Evolutionary conservation across 768 basidiomycete species (phyloP).

Genomic region (Filobasidium wieringae): DNA sequence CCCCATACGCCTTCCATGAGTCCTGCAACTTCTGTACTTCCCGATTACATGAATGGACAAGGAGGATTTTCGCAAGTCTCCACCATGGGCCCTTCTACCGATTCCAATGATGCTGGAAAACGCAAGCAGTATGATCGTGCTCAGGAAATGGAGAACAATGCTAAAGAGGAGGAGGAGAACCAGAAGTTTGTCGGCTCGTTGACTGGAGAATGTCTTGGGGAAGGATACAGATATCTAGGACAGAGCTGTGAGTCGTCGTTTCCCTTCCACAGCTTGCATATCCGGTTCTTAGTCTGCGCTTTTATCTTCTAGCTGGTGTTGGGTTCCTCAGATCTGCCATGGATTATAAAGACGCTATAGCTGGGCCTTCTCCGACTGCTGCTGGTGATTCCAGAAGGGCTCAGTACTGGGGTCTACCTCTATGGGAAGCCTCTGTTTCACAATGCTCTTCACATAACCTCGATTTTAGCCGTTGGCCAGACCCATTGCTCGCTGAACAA

Average conservation of each 20-base stretch:
- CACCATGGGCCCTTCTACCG: too few relatives aligned
- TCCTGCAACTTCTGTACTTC: too few relatives aligned
- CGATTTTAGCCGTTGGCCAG: constrained; percentile 49
- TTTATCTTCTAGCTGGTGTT: constrained; percentile 15
- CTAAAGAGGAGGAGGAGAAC: constrained; percentile 16
- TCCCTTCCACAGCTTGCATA: too few relatives aligned
- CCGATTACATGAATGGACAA: too few relatives aligned
- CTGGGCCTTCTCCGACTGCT: constrained; percentile 9
- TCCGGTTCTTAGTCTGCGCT: neutral
- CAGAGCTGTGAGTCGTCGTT: constrained; percentile 23
- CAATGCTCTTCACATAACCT: constrained; percentile 18
- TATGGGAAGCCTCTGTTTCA: constrained; percentile 39
- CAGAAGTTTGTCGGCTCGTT: constrained; percentile 18
- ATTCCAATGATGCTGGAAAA: too few relatives aligned
- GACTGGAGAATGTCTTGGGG: constrained; percentile 1
- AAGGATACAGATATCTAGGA: constrained; percentile 33
- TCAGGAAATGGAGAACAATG: constrained; percentile 2
- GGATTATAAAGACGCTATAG: constrained; percentile 22
- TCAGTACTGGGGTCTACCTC: constrained; percentile 30
- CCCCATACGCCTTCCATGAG: too few relatives aligned
- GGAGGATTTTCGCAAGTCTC: too few relatives aligned
- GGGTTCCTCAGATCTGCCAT: constrained; percentile 26
- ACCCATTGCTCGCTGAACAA: constrained; percentile 44
- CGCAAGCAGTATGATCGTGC: too few relatives aligned
- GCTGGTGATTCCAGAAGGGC: neutral